Base-by-base conservation (phyloP, 495 filamentous ascomycete genomes). In the Xanthoparmelia taractica region DNA sequence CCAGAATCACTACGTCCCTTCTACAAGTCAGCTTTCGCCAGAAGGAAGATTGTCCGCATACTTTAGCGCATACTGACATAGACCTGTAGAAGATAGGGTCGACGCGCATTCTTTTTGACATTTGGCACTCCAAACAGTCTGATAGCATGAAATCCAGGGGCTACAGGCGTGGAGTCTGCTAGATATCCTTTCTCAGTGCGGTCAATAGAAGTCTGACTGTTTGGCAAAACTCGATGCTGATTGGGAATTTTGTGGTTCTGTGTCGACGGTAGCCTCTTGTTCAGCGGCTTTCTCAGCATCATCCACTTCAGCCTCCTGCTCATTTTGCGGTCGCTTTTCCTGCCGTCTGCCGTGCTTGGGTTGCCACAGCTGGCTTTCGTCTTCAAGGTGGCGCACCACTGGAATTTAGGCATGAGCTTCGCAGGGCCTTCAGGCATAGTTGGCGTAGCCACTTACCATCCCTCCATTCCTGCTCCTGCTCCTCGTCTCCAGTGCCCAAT, bases 391-490 rank as follows among this genome's bases (percentile, higher is more conserved):
- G 66, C 78, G 84, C 43, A 97, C 69, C 2, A 95, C 90, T 87
- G 70, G 47, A 59, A 65, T 58, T 60, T 48, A 55, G 40, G 40
- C 63, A 57, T 47, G 57, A 57, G 65, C 63, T 56, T 29, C 33
- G 59, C 36, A 54, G 48, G 57, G 57, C 15, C 7, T 20, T 45
- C 12, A n/a, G 33, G 57, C 54, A 61, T 25, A 15, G 38, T 60
- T 40, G 18, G 17, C 13, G 20, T 25, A 50, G 47, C 38, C 20
- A 76, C 75, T 57, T 66, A 91, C 90, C 85, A 69, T 95, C 87
- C 74, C 93, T 88, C 94, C 95, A 99, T 70, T 89, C 88, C 69
- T 79, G 76, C 73, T 97, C 94, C 73, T 83, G 83, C 66, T 80
- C 80, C 36, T 79, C 74, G 73, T 92, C 85, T 1, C 92, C 91